Percentiles rank a stretch among this genome's conserved stretches.
Conservation (phyloP, 768 basidiomycete genomes). For the Lentinula lateritia region DNA sequence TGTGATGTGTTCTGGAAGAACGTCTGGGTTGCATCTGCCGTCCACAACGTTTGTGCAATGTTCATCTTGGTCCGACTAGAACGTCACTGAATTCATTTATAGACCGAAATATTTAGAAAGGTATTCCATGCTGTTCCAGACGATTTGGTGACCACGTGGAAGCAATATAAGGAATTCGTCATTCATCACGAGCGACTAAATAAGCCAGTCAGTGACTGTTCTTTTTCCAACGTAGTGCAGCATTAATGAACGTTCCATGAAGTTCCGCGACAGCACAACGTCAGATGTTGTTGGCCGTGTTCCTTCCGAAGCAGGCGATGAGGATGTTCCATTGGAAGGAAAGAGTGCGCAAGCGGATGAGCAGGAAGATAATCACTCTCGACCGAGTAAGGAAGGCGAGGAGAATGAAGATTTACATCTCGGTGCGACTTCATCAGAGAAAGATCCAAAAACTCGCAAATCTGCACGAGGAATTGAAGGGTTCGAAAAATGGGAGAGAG, state of each 20-base stretch:
- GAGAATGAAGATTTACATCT: conserved; percentile 13
- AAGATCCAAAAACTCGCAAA: conserved; percentile 34
- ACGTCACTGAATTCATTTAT: conserved; percentile 10
- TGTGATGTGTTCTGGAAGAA: conserved; percentile 85
- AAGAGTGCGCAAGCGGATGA: conserved; percentile 11
- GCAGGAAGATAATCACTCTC: not conserved
- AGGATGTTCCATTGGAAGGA: conserved; percentile 17
- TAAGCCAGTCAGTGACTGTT: conserved; percentile 49
- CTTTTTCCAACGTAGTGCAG: conserved; percentile 7
- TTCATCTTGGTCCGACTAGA: not conserved
- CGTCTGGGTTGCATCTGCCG: conserved; percentile 82
- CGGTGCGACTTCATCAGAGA: conserved; percentile 18
- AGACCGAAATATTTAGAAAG: conserved; percentile 95
- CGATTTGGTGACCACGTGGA: conserved; percentile 92
- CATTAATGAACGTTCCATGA: not conserved
- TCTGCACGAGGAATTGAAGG: conserved; percentile 52
- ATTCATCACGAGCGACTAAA: conserved; percentile 68
- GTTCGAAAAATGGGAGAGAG: conserved; percentile 78
- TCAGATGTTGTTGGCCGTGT: conserved; percentile 47
- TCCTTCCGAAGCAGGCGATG: conserved; percentile 53
- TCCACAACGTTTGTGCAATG: conserved; percentile 68
- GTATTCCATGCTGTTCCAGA: conserved; percentile 94
- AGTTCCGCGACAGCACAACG: conserved; percentile 38
- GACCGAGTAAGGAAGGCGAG: conserved; percentile 13
- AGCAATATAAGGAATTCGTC: conserved; percentile 85